Base-by-base conservation (phyloP, 352 stramenopile species). In the Pythium dissimile region DNA sequence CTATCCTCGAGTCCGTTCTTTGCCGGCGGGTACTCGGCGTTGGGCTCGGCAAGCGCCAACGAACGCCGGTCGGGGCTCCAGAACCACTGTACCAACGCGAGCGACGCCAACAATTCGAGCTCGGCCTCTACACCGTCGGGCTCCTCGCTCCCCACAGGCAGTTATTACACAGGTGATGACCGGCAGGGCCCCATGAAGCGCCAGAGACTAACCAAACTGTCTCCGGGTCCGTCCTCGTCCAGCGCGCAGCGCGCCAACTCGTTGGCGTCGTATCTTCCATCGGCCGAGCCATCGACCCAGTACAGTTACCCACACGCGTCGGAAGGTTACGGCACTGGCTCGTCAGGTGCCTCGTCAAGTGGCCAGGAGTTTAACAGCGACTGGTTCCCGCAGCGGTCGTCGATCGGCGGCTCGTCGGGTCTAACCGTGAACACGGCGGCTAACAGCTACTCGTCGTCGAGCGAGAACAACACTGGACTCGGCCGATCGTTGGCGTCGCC, bases 401-500 rank as follows among this genome's bases (percentile, higher is more conserved):
- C 45, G 32, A n/a, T 34, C 13, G 18, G 53, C 28, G 45, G 23
- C n/a, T 48, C 54, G 8, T 7, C 45, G 5, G 47, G 38, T 2
- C 46, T 56, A 20, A 48, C 56, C 0, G 41, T 48, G 20, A 58
- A 49, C 28, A 59, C 51, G 8, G 18, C 6, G 11, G 16, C 35
- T n/a, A n/a, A n/a, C 44, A 50, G 30, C 28, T 49, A 47, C 53
- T 44, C 32, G n/a, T 30, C 45, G 44, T 30, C 49, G 21, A 39
- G 11, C 34, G 50, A 59, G 21, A 42, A 31, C 24, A 12, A 23
- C 4, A n/a, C 39, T 3, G 38, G 27, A 13, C 42, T 59, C 11
- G 34, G 34, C 26, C 49, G 49, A 18, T 69, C 69, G 21, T 65
- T 83, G 27, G 66, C 64, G 42, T 79, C 72, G 18, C 71, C 75